Conservation (phyloP, 2,329 filamentous ascomycete genomes). For the Aspergillus pseudonomiae region DNA sequence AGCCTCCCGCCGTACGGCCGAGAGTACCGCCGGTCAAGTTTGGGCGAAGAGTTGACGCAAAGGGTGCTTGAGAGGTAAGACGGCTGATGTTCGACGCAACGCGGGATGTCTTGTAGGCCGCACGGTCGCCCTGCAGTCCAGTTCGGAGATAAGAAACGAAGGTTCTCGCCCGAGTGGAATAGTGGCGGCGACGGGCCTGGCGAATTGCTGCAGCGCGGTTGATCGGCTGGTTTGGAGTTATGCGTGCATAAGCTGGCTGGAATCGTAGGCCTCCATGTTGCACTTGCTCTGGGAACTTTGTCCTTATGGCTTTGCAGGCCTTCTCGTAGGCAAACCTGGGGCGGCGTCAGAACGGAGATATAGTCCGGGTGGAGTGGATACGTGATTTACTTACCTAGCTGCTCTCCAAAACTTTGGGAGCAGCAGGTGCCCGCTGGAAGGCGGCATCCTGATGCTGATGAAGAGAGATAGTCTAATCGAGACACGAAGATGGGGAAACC, state of each 20-base stretch:
- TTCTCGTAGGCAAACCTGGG: slow-evolving; percentile 52
- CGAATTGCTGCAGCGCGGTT: slow-evolving; percentile 65
- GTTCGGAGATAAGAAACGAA: slow-evolving; percentile 55
- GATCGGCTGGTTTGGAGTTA: slow-evolving; percentile 60
- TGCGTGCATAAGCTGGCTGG: slow-evolving; percentile 63
- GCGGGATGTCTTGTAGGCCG: slow-evolving; percentile 59
- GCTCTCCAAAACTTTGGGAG: slow-evolving; percentile 53
- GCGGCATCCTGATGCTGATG: slow-evolving; percentile 45
- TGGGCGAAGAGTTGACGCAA: slow-evolving; percentile 84
- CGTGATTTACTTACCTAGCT: slow-evolving; percentile 44
- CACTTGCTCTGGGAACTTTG: slow-evolving; percentile 45
- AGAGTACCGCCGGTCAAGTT: slow-evolving; percentile 88
- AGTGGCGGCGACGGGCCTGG: slow-evolving; percentile 66
- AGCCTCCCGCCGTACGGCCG: slow-evolving; percentile 86
- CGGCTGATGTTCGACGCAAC: slow-evolving; percentile 61
- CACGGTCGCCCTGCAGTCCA: slow-evolving; percentile 50
- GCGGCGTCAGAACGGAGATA: slow-evolving; percentile 26
- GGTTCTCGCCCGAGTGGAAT: slow-evolving; percentile 57
- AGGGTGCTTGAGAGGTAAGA: slow-evolving; percentile 76
- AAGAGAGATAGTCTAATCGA: slow-evolving; percentile 7
- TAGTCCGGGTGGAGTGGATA: slow-evolving; percentile 2
- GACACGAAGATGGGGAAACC: slow-evolving; percentile 20
- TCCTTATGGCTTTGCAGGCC: slow-evolving; percentile 46
- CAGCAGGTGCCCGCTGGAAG: slow-evolving; percentile 53
- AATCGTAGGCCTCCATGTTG: slow-evolving; percentile 51